Evolutionary conservation across 768 basidiomycete genomes (phyloP).

Genomic region (Pleurotus salmoneostramineus): DNA sequence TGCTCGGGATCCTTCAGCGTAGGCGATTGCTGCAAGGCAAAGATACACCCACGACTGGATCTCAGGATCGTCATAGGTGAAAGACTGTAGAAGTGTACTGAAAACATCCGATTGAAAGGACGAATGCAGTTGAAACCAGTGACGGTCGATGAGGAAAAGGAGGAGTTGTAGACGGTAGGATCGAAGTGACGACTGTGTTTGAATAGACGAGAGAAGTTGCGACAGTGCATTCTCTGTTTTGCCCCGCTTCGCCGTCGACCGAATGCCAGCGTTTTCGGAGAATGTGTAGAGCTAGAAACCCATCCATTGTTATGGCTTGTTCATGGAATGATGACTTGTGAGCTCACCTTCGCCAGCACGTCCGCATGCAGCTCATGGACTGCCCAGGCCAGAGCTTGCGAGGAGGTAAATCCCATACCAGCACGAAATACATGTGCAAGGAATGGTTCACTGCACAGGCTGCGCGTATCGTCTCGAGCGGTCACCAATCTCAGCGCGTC

Average conservation of each 20-base stretch:
- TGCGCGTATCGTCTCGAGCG: not conserved
- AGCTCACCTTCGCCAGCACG: slow-evolving; percentile 62
- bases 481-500: slow-evolving; percentile 61
- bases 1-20: slow-evolving; percentile 32
- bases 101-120: slow-evolving; percentile 56
- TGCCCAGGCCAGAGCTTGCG: slow-evolving; percentile 76
- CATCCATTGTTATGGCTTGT: not conserved
- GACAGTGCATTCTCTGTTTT: slow-evolving; percentile 59
- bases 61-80: slow-evolving; percentile 57
- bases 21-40: slow-evolving; percentile 70
- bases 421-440: slow-evolving; percentile 63
- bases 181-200: slow-evolving; percentile 25
- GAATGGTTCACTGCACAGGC: slow-evolving; percentile 37
- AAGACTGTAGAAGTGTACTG: slow-evolving; percentile 49
- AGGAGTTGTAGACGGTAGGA: slow-evolving; percentile 67
- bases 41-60: slow-evolving; percentile 87
- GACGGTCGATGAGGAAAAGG: slow-evolving; percentile 79
- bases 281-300: slow-evolving; percentile 54
- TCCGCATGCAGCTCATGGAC: slow-evolving; percentile 79
- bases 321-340: not conserved
- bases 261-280: slow-evolving; percentile 50
- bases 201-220: slow-evolving; percentile 48
- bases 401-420: slow-evolving; percentile 66
- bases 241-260: slow-evolving; percentile 42
- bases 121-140: slow-evolving; percentile 65